Conservation (phyloP, 768 basidiomycete genomes). For the Tephrocybe sp. region DNA sequence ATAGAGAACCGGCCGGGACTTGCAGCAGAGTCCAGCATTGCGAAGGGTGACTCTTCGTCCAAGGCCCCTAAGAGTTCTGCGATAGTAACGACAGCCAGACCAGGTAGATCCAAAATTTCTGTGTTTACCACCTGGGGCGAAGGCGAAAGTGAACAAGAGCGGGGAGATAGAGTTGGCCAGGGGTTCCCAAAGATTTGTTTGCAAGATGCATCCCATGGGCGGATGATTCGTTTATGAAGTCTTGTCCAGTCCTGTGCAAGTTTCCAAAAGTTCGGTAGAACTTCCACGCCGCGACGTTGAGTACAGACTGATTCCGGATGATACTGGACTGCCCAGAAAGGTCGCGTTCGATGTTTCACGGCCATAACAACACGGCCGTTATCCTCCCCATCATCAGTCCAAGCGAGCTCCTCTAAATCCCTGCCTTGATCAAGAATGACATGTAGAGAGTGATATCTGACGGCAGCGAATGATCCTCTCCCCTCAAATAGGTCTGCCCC, state of each 20-base stretch:
- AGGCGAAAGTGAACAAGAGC: slow-evolving; percentile 21
- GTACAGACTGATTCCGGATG: slow-evolving; percentile 86
- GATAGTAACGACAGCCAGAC: slow-evolving; percentile 40
- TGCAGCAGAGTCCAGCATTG: slow-evolving; percentile 74
- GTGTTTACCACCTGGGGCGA: slow-evolving; percentile 27
- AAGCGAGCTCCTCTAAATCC: slow-evolving; percentile 65
- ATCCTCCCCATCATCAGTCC: slow-evolving; percentile 65
- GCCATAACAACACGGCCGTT: slow-evolving; percentile 78
- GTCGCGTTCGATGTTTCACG: slow-evolving; percentile 54
- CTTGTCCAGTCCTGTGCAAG: slow-evolving; percentile 59
- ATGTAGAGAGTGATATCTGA: slow-evolving; percentile 81
- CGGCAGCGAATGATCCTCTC: slow-evolving; percentile 51
- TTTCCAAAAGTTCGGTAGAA: slow-evolving; percentile 73
- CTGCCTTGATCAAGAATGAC: slow-evolving; percentile 44
- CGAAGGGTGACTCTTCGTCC: slow-evolving; percentile 60
- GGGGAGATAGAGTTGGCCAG: slow-evolving; percentile 53
- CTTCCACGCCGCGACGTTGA: slow-evolving; percentile 60
- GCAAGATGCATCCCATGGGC: slow-evolving; percentile 39
- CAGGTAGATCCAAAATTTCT: slow-evolving; percentile 37
- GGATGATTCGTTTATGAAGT: slow-evolving; percentile 31
- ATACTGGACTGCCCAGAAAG: slow-evolving; percentile 89
- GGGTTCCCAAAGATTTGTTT: slow-evolving; percentile 40
- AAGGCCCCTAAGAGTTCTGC: slow-evolving; percentile 63
- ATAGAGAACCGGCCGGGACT: slow-evolving; percentile 74
- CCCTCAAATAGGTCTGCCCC: slow-evolving; percentile 60